These are phyloP conservation scores for Colletotrichum agaves DNA, from an alignment of 2,329 filamentous ascomycete genomes.

Conservation along the genomic window DNA sequence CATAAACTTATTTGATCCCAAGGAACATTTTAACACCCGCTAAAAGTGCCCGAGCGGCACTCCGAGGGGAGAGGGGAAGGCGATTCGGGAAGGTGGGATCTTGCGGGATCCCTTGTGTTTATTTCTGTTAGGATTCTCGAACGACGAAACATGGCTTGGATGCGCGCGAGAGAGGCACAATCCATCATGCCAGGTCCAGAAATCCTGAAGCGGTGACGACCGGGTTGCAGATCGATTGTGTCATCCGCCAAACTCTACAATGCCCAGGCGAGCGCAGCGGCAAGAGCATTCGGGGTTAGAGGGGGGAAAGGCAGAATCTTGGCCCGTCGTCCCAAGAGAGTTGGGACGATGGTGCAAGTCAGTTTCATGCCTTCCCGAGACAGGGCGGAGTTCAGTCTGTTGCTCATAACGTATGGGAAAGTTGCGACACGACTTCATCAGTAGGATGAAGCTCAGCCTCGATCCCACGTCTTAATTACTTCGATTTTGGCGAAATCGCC, in stretches of 20 bases:
- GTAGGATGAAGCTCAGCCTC: constrained; percentile 13
- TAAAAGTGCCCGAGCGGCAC: neutral
- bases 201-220: constrained; percentile 34
- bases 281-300: constrained; percentile 3
- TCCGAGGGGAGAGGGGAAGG: neutral
- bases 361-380: constrained; percentile 23
- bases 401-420: constrained; percentile 10
- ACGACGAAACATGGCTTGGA: constrained; percentile 19
- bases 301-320: neutral
- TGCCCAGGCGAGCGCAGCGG: constrained; percentile 23
- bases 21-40: constrained; percentile 16
- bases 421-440: neutral
- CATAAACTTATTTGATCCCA: neutral
- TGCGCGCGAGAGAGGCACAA: neutral
- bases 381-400: constrained; percentile 22
- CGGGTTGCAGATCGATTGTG: constrained; percentile 36
- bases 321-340: constrained; percentile 26
- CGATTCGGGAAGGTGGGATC: neutral
- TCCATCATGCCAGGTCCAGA: neutral
- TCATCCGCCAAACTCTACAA: constrained; percentile 31
- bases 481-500: constrained; percentile 5
- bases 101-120: constrained; percentile 2
- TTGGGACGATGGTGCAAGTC: constrained; percentile 29
- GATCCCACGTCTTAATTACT: constrained; percentile 1
- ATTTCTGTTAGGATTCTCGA: constrained; percentile 25